Percentiles rank a stretch among this genome's conserved stretches.
phyloP scores from a whole-genome alignment of 257 asterid genomes.

The Eustoma russellianum region DNA sequence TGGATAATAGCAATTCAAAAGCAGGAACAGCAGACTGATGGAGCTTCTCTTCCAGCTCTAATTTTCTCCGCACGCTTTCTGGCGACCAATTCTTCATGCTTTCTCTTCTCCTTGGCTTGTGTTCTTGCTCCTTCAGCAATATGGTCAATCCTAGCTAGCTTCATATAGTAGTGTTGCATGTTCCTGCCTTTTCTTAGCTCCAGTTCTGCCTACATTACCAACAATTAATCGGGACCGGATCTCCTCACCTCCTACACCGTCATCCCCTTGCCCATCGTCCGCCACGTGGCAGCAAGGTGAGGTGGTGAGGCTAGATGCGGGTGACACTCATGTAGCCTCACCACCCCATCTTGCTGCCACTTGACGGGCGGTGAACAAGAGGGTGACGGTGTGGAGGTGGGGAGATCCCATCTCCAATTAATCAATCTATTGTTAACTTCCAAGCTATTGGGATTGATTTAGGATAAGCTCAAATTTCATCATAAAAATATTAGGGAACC shows the following conservation, averaged over 20 bases:
- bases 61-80: slow-evolving; percentile 43
- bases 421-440: too few species aligned
- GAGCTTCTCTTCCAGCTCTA: slow-evolving; percentile 30
- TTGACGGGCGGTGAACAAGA: too few species aligned
- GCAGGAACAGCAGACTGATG: slow-evolving; percentile 40
- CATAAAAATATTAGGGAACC: slow-evolving; percentile 20
- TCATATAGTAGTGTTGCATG: slow-evolving; percentile 42
- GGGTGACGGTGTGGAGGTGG: too few species aligned
- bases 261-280: too few species aligned
- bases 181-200: slow-evolving; percentile 42
- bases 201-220: slow-evolving; percentile 32
- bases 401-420: too few species aligned
- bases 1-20: slow-evolving; percentile 14
- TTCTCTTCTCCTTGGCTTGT: slow-evolving; percentile 44
- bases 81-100: slow-evolving; percentile 29
- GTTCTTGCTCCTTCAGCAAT: slow-evolving; percentile 43
- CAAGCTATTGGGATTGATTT: neutral
- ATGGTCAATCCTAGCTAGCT: slow-evolving; percentile 43
- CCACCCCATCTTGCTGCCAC: too few species aligned
- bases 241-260: too few species aligned
- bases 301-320: too few species aligned
- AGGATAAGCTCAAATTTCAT: neutral
- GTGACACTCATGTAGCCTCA: too few species aligned
- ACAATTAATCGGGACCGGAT: neutral
- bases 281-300: too few species aligned